phyloP scores from a whole-genome alignment of 2,329 filamentous ascomycete species.

The Hypocreales sp. region DNA sequence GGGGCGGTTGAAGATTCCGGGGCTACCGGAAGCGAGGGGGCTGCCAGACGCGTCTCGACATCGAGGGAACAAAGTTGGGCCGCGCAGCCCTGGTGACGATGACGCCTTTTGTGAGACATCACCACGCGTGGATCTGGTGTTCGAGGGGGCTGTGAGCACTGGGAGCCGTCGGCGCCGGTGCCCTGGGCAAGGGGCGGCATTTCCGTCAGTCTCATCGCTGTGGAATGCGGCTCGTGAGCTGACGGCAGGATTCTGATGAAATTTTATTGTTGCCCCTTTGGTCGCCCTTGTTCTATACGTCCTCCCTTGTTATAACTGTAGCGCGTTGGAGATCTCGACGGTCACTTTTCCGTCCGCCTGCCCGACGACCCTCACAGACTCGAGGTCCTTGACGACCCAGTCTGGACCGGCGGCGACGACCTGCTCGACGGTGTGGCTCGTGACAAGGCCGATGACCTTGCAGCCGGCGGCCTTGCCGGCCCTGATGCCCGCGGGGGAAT shows the following conservation, averaged over 20 bases:
- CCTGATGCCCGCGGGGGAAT: slow-evolving; percentile 71
- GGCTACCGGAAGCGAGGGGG: no score
- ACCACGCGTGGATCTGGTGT: background rate
- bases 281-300: slow-evolving; percentile 1
- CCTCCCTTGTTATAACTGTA: slow-evolving; percentile 18
- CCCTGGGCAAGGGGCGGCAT: no score
- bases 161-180: no score
- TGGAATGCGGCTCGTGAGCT: background rate
- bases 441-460: slow-evolving; percentile 69
- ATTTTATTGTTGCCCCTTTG: slow-evolving; percentile 1
- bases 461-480: slow-evolving; percentile 79
- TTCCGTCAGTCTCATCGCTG: background rate
- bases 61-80: no score
- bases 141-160: background rate
- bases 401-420: slow-evolving; percentile 65
- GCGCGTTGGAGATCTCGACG: slow-evolving; percentile 51
- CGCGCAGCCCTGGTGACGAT: no score
- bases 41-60: no score
- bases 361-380: slow-evolving; percentile 50
- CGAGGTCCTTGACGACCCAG: slow-evolving; percentile 71
- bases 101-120: background rate
- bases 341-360: slow-evolving; percentile 41
- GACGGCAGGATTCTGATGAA: no score
- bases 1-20: no score
- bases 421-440: slow-evolving; percentile 63